These are phyloP conservation scores for Xerocomus brunneocitrinus DNA, from an alignment of 768 basidiomycete species.

Conservation along the genomic window DNA sequence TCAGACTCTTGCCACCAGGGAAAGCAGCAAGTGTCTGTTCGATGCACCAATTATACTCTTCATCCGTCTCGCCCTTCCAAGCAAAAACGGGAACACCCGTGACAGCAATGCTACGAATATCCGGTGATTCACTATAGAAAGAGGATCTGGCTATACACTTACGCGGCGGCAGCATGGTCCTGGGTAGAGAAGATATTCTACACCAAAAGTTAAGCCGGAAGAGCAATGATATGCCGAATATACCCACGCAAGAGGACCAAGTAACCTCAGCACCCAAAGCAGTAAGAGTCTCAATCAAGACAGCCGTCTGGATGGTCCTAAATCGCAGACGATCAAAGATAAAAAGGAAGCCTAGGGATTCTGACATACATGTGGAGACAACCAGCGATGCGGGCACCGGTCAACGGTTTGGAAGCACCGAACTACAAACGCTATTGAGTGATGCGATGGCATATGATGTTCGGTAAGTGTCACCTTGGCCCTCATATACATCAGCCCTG, in stretches of 20 bases:
- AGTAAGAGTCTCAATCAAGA: slow-evolving; percentile 96
- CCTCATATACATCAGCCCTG: slow-evolving; percentile 91
- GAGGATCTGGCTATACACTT: slow-evolving; percentile 28
- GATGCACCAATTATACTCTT: slow-evolving; percentile 98
- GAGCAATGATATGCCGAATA: background rate
- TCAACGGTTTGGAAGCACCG: slow-evolving; percentile 75
- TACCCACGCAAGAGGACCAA: slow-evolving; percentile 94
- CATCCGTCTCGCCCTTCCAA: slow-evolving; percentile 99
- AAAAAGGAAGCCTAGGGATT: background rate
- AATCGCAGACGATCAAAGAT: slow-evolving; percentile 4
- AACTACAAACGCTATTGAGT: slow-evolving; percentile 47
- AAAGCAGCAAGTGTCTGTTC: slow-evolving; percentile 93
- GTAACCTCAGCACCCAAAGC: slow-evolving; percentile 95
- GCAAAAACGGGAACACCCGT: slow-evolving; percentile 98
- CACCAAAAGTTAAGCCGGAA: slow-evolving; percentile 4
- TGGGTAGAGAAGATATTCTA: slow-evolving; percentile 99
- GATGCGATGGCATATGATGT: slow-evolving; percentile 1
- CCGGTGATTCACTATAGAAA: slow-evolving; percentile 1
- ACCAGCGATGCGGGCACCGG: slow-evolving; percentile 93
- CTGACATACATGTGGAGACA: slow-evolving; percentile 90
- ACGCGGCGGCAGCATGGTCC: slow-evolving; percentile 98
- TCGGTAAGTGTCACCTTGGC: slow-evolving; percentile 54
- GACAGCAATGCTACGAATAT: slow-evolving; percentile 72
- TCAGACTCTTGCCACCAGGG: slow-evolving; percentile 74
- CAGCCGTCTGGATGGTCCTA: slow-evolving; percentile 98